These are phyloP conservation scores for Hemileccinum impolitum DNA, from an alignment of 768 basidiomycete genomes.

Conservation along the genomic window DNA sequence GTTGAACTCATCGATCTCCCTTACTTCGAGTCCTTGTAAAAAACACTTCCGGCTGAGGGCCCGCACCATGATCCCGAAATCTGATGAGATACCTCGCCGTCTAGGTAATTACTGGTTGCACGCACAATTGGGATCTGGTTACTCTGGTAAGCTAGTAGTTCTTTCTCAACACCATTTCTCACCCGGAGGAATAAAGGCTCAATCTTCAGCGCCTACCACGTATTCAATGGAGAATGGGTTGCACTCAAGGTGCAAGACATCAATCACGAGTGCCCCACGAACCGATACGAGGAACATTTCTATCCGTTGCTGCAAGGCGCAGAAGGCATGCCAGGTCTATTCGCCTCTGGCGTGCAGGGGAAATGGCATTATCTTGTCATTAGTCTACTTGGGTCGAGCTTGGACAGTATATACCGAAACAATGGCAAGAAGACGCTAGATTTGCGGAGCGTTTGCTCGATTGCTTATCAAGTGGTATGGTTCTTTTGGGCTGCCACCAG, in stretches of 20 bases:
- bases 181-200: constrained; percentile 47
- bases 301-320: constrained; percentile 72
- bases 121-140: constrained; percentile 64
- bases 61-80: constrained; percentile 10
- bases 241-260: constrained; percentile 72
- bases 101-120: constrained; percentile 63
- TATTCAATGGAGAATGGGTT: constrained; percentile 56
- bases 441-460: constrained; percentile 66
- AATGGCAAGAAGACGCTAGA: constrained; percentile 60
- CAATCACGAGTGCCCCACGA: constrained; percentile 74
- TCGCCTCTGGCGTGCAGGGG: constrained; percentile 54
- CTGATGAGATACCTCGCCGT: constrained; percentile 28
- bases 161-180: background rate
- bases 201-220: constrained; percentile 60
- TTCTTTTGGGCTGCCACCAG: constrained; percentile 8
- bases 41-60: background rate
- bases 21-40: background rate
- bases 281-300: constrained; percentile 63
- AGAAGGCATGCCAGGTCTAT: constrained; percentile 71
- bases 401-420: constrained; percentile 59
- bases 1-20: background rate
- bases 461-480: constrained; percentile 79
- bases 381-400: constrained; percentile 65
- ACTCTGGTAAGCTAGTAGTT: constrained; percentile 50
- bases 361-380: constrained; percentile 75